Percentiles rank a stretch among this genome's conserved stretches.
Evolutionary conservation across 2,329 filamentous ascomycete species (phyloP).

Genomic region (Cladosporium oxysporum): DNA sequence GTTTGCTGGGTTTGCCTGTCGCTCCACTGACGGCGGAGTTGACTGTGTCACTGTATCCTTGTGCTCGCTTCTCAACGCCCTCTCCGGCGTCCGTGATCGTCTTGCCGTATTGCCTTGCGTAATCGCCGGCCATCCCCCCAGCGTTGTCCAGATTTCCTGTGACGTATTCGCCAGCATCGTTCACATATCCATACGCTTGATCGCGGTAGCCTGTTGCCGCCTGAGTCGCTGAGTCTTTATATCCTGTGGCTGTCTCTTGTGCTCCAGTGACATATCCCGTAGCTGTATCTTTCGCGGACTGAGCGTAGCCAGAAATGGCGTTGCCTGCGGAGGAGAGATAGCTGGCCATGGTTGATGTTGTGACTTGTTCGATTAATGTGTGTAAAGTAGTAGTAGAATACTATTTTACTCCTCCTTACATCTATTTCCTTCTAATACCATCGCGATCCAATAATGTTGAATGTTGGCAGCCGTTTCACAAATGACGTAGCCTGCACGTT

Average conservation of each 20-base stretch:
- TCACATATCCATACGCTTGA: conserved; percentile 23
- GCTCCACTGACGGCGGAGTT: conserved; percentile 12
- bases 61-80: conserved; percentile 19
- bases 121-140: conserved; percentile 21
- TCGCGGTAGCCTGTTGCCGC: conserved; percentile 20
- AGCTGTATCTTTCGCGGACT: conserved; percentile 18
- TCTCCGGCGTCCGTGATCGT: conserved; percentile 20
- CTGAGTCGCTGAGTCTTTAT: conserved; percentile 8
- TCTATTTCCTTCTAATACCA: not conserved
- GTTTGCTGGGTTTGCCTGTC: conserved; percentile 20
- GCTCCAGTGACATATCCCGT: conserved; percentile 19
- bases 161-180: conserved; percentile 24
- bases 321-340: not conserved
- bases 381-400: not conserved
- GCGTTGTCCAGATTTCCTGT: conserved; percentile 24
- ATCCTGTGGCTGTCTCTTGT: conserved; percentile 19
- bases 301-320: conserved; percentile 13
- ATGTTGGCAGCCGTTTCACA: conserved; percentile 4
- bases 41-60: conserved; percentile 23
- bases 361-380: not conserved
- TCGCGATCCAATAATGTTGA: not conserved
- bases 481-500: conserved; percentile 3
- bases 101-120: conserved; percentile 21
- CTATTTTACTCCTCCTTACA: not conserved
- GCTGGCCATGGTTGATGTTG: not conserved